phyloP scores from a whole-genome alignment of 208 protist species.

The Leishmania tropica region DNA sequence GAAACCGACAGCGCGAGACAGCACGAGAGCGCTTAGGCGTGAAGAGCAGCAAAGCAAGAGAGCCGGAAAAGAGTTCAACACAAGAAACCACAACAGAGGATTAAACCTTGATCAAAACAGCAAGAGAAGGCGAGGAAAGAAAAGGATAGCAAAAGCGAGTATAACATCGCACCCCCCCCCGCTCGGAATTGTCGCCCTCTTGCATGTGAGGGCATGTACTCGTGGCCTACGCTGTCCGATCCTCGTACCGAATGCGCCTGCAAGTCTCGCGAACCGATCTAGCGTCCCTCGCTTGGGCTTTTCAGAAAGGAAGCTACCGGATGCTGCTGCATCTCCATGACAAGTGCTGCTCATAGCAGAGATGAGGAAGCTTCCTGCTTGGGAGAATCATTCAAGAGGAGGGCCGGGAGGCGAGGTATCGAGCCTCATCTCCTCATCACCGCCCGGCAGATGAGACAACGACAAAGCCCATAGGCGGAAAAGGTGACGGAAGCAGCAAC shows the following conservation, averaged over 20 bases:
- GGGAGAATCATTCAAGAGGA: background rate
- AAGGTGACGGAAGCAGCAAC: background rate
- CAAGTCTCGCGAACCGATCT: background rate
- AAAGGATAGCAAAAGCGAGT: background rate
- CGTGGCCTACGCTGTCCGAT: background rate
- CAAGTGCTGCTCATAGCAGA: background rate
- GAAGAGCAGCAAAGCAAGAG: constrained; percentile 12
- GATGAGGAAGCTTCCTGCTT: background rate
- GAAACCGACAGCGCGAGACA: background rate
- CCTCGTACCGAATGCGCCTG: background rate
- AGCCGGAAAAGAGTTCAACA: constrained; percentile 3
- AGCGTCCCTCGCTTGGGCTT: background rate
- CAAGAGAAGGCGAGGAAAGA: background rate
- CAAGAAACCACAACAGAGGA: background rate
- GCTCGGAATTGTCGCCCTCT: background rate
- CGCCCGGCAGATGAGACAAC: background rate
- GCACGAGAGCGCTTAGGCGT: background rate
- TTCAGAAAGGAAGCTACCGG: background rate
- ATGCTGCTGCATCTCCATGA: background rate
- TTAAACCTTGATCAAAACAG: background rate
- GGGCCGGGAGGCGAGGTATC: background rate
- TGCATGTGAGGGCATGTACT: background rate
- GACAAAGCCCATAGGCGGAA: constrained; percentile 1
- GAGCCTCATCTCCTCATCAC: background rate
- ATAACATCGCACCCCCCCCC: background rate